Base-by-base conservation (phyloP, 2,329 filamentous ascomycete genomes). In the Fusarium brevicatenulatum region DNA sequence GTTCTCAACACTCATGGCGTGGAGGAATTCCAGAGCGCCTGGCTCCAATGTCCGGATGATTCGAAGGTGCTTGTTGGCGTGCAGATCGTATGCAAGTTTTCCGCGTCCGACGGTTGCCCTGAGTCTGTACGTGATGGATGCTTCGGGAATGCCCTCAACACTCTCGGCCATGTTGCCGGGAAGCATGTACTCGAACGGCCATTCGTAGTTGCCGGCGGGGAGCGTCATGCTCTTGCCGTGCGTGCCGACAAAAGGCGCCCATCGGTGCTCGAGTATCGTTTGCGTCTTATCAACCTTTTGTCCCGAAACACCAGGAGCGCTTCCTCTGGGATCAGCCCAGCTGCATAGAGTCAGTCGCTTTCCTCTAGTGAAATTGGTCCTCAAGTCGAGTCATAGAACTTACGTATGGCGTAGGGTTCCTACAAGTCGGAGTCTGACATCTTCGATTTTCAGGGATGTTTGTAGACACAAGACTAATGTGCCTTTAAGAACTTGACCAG, bases 1-100 rank as follows among this genome's bases (percentile, higher is more conserved):
- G 79, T 98, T 98, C 82, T 98, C 95, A 72, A 98, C 95, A 71
- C 93, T 94, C 94, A 98, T 96, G 53, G 94, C 92, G 82, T 98
- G 93, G 42, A 93, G 87, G 70, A 95, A 88, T 79, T 95, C 93
- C 66, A 95, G 86, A 16, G 93, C 92, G 56, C 91, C 91, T 16
- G 93, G 88, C 68, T 94, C 92, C 52, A 95, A 84, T 1, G 93
- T 95, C 63, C 93, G 89, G 65, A 95, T 92, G 63, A 95, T 90
- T 62, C 93, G 90, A 63, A 96, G 82, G 59, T 92, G 91, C 81
- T 95, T 95, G 80, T 92, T 92, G 39, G 93, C 89, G 75, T 93
- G 90, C 56, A 97, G 86, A 80, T 97, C 95, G 85, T 97, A 95
- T 78, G 92, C 91, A 77, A 98, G 91, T 85, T 96, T 97, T 70